These are phyloP conservation scores for Cymbopogon flexuosus DNA, from an alignment of 202 grass and related monocot genomes.

Conservation along the genomic window DNA sequence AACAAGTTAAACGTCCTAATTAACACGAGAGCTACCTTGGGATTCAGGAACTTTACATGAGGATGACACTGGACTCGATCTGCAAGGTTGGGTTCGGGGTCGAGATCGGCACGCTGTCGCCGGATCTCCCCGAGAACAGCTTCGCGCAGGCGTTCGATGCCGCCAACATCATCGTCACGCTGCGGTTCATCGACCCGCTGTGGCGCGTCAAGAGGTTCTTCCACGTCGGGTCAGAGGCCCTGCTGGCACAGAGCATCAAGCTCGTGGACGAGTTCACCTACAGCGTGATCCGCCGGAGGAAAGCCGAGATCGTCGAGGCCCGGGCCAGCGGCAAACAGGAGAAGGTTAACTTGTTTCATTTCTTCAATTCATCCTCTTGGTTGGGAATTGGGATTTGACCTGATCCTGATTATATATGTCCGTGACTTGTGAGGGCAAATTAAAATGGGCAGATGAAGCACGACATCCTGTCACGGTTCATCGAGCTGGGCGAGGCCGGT, in stretches of 20 bases:
- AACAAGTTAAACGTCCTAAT: not conserved
- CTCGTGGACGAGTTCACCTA: constrained; percentile 88
- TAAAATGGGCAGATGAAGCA: constrained; percentile 60
- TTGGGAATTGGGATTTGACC: too few relatives aligned
- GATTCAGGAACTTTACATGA: constrained; percentile 81
- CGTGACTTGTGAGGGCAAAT: not conserved
- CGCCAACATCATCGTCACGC: constrained; percentile 79
- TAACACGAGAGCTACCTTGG: not conserved
- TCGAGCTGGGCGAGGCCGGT: constrained; percentile 62
- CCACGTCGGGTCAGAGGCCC: constrained; percentile 66
- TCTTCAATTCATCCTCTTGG: not conserved
- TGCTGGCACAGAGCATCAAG: constrained; percentile 83
- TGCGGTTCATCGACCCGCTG: constrained; percentile 81
- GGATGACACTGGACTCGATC: constrained; percentile 94
- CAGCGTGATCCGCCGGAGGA: constrained; percentile 63
- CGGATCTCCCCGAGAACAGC: constrained; percentile 72
- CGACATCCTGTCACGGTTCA: constrained; percentile 89
- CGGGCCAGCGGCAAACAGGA: constrained; percentile 46
- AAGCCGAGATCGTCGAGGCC: constrained; percentile 62
- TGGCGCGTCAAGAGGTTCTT: constrained; percentile 79
- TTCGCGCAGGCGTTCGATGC: constrained; percentile 82
- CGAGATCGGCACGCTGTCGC: constrained; percentile 78
- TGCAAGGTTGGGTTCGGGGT: constrained; percentile 87
- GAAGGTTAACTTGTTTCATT: constrained; percentile 26
- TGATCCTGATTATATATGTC: not conserved